Base-by-base conservation (phyloP, 169 alveolate species). In the Plasmodium cynomolgi region DNA sequence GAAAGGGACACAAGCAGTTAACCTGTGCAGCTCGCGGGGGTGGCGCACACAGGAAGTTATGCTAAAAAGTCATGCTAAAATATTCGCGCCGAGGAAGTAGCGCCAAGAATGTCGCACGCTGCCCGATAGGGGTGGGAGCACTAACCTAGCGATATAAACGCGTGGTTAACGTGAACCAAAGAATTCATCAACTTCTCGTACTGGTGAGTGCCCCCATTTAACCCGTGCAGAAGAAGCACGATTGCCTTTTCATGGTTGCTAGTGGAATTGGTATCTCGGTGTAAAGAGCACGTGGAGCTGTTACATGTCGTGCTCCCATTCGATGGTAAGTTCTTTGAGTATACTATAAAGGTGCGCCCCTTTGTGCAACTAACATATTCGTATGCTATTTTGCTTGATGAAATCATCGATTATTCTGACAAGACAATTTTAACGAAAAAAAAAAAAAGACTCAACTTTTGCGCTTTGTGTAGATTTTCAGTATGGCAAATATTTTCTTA, bases 101-200 rank as follows among this genome's bases (percentile, higher is more conserved):
- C n/a, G 62, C 3, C 62, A 50, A 50, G 23, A 13, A 50, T 17
- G 62, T 15, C 23, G 23, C 62, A 13, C 17, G 3, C 23, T 50
- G 62, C 62, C 17, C 62, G 26, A 15, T 50, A 50, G 20, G n/a
- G 81, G 8, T 77, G 84, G 20, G 33, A n/a, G 33, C 17, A 3
- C 8, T 90, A 90, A 90, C 94, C 94, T 80, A 90, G 54, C 11
- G 94, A 90, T 39, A 90, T 56, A 71, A 90, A 90, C 77, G 50
- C 54, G 50, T 81, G 83, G 91, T 80, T 81, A 33, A 23, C 33
- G 33, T 47, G 20, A 58, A 81, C 39, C 37, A 90, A 58, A 4
- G 83, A 23, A n/a, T 50, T 50, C 31, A 90, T 80, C 23, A 90
- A 37, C 15, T 90, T 90, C 54, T 80, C 94, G 74, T 80, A 80